These are phyloP conservation scores for Sequoiadendron giganteum DNA, from an alignment of 75 land plant genomes.

Conservation along the genomic window DNA sequence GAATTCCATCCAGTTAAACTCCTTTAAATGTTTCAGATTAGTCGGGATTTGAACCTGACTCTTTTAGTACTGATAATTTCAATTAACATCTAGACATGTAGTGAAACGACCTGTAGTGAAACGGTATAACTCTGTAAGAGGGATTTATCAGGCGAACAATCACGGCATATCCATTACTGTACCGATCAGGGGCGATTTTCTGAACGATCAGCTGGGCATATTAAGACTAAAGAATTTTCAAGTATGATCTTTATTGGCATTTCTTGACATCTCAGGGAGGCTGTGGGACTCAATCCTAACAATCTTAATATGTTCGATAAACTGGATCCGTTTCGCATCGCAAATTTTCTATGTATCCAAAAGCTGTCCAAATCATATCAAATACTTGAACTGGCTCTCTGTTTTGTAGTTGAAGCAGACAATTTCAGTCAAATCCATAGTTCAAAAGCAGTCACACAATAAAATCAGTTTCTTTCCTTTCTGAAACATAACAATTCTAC, in stretches of 20 bases:
- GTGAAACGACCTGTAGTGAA: no score
- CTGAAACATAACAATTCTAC: not conserved
- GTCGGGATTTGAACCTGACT: not conserved
- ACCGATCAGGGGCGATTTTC: no score
- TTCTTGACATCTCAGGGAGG: not conserved
- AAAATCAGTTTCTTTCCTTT: not conserved
- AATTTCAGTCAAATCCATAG: not conserved
- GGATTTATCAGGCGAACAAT: no score
- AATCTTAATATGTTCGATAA: not conserved
- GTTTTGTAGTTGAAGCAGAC: not conserved
- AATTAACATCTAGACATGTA: no score
- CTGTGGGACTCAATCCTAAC: not conserved
- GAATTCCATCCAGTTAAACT: not conserved
- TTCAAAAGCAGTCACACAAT: not conserved
- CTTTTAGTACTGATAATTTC: not conserved
- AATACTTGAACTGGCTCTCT: not conserved
- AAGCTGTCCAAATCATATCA: not conserved
- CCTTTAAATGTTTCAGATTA: not conserved
- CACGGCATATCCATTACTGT: no score
- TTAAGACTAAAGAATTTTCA: not conserved
- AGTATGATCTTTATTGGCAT: not conserved
- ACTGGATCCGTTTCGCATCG: not conserved
- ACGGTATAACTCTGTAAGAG: no score
- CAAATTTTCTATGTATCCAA: no score
- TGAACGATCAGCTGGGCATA: no score